phyloP scores from a whole-genome alignment of 192 early-diverging fungal genomes.

The Linnemannia elongata region DNA sequence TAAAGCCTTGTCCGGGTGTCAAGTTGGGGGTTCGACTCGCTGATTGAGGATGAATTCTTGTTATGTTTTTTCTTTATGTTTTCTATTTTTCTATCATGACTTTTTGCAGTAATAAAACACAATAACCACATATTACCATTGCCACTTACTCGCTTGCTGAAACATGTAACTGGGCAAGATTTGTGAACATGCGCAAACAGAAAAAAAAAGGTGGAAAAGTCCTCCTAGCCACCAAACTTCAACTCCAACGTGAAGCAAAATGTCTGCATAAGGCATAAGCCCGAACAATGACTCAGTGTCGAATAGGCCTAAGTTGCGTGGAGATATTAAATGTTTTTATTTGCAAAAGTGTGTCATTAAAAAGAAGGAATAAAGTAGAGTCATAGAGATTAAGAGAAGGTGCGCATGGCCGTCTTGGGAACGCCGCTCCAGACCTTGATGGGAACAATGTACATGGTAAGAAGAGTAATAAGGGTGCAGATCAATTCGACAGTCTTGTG shows the following conservation, averaged over 20 bases:
- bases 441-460: conserved; percentile 56
- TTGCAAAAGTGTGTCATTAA: background rate
- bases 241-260: no score
- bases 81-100: background rate
- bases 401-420: conserved; percentile 49
- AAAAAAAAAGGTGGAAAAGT: no score
- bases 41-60: background rate
- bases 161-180: no score
- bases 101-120: background rate
- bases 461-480: conserved; percentile 44
- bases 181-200: no score
- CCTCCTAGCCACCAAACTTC: no score
- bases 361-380: background rate
- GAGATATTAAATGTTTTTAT: background rate
- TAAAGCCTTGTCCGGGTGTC: conserved; percentile 42
- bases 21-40: conserved; percentile 32
- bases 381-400: conserved; percentile 2
- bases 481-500: conserved; percentile 51
- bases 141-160: no score
- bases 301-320: background rate
- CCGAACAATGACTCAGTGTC: no score
- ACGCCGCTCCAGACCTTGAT: conserved; percentile 54
- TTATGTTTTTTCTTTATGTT: background rate
- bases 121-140: no score
- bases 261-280: no score